Evolutionary conservation across 75 land plant genomes (phyloP), one percentile per base, ranked within the genome.

Genomic region (Larix kaempferi): DNA sequence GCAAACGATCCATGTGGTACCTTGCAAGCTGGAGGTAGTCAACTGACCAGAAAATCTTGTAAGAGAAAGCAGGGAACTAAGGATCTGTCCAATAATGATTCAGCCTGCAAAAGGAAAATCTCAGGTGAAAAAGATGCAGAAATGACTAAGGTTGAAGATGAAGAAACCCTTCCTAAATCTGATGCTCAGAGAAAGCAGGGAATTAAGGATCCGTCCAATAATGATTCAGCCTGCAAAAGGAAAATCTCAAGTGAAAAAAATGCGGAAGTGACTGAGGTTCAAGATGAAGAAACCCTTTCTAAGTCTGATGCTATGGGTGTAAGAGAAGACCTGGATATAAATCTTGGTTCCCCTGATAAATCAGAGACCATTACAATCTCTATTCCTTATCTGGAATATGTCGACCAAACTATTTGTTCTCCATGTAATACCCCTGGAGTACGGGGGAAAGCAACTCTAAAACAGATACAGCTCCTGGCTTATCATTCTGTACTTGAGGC

Each of bases 401-500:
- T n/a, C n/a, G 52, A 12, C 39, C 29, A 65, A 65, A 33, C 21
- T 29, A 65, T 6, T 65, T 35, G 69, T 27, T 35, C 6, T 65
- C 69, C 69, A 16, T 17, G 52, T 39, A n/a, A n/a, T n/a, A 41
- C 49, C 35, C n/a, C 49, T 69, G 52, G 41, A 69, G n/a, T 19
- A 69, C 7, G 23, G 3, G 49, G 49, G 21, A 69, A 39, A 41
- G 25, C 8, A 10, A 69, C n/a, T 41, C 17, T 69, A 19, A 69
- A 21, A 41, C 41, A 35, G 13, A 41, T 41, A 41, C 49, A 69
- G 25, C 72, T 69, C 14, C n/a, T 22, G 56, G 76, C 76, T 52
- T 74, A 74, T 74, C 59, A 74, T 74, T 55, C 59, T 17, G 76
- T 74, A 26, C 76, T 74, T 14, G 25, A 74, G 59, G 76, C 76